These are phyloP conservation scores for Coemansia sp. DNA, from an alignment of 192 early-diverging fungal genomes.

Conservation along the genomic window DNA sequence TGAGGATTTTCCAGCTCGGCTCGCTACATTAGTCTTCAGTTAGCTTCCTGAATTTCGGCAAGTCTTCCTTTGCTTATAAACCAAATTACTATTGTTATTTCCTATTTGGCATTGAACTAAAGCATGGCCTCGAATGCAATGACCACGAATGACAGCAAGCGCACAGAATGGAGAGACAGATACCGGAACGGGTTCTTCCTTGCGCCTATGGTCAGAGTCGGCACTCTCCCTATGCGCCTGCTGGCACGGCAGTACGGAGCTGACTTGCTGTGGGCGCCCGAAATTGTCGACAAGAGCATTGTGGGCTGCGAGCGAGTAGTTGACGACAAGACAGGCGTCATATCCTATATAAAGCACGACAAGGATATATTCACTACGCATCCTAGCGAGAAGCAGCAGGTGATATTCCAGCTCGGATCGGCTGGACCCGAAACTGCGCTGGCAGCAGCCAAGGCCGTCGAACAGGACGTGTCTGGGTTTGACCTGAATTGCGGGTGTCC, in stretches of 20 bases:
- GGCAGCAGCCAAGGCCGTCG: conserved; percentile 81
- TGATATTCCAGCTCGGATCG: conserved; percentile 95
- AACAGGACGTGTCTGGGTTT: conserved; percentile 85
- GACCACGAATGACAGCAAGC: conserved; percentile 3
- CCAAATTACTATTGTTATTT: conserved; percentile 1
- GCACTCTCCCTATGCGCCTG: conserved; percentile 87
- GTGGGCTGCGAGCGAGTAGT: conserved; percentile 71
- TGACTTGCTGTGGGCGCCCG: conserved; percentile 89
- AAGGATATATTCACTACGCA: conserved; percentile 74
- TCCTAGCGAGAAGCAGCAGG: conserved; percentile 68
- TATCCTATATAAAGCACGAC: conserved; percentile 74
- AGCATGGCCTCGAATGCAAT: neutral
- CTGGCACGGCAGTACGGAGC: conserved; percentile 88
- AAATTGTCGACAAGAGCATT: conserved; percentile 88
- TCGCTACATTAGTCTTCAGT: neutral
- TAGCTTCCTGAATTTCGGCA: neutral
- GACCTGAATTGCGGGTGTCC: conserved; percentile 99
- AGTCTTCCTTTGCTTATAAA: neutral
- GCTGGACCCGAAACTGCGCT: conserved; percentile 84
- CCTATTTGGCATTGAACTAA: neutral
- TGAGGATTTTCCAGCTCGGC: neutral
- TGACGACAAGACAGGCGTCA: conserved; percentile 71
- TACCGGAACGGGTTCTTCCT: conserved; percentile 68
- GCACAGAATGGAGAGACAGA: conserved; percentile 22
- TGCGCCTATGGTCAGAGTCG: conserved; percentile 97